These are phyloP conservation scores for Salix suchowensis DNA, from an alignment of 345 rosid species.

Conservation along the genomic window DNA sequence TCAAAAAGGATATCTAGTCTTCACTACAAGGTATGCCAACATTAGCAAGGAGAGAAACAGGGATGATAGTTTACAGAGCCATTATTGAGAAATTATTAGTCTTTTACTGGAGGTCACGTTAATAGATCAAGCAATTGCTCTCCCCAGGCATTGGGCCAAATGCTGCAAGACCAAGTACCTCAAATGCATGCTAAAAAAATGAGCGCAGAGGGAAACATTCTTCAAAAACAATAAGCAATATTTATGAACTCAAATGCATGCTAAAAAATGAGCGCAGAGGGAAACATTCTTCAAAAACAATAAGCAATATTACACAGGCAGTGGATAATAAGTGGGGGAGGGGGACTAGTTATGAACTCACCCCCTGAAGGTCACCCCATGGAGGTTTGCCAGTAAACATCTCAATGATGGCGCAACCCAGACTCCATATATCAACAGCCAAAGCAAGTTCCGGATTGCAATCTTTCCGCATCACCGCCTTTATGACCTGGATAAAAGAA, in stretches of 20 bases:
- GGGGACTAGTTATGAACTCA: slow-evolving; percentile 21
- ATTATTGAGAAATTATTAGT: background rate
- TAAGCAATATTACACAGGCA: background rate
- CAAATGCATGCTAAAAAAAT: background rate
- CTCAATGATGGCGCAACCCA: slow-evolving; percentile 69
- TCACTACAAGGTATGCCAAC: background rate
- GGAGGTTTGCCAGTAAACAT: slow-evolving; percentile 68
- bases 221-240: background rate
- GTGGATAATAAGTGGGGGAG: background rate
- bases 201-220: background rate
- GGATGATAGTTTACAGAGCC: background rate
- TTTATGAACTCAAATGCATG: background rate
- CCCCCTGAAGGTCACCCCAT: slow-evolving; percentile 68
- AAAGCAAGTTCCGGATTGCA: slow-evolving; percentile 51
- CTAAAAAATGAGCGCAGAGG: background rate
- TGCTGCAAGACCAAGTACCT: background rate
- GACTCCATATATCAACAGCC: slow-evolving; percentile 74
- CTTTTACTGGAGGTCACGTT: background rate
- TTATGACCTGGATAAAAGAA: slow-evolving; percentile 44
- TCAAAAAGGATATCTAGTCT: background rate
- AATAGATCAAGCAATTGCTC: background rate
- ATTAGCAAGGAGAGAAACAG: background rate
- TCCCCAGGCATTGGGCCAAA: background rate
- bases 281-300: background rate
- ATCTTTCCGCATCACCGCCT: slow-evolving; percentile 40